These are phyloP conservation scores for Phaffia tasmanica DNA, from an alignment of 768 basidiomycete genomes.

Conservation along the genomic window DNA sequence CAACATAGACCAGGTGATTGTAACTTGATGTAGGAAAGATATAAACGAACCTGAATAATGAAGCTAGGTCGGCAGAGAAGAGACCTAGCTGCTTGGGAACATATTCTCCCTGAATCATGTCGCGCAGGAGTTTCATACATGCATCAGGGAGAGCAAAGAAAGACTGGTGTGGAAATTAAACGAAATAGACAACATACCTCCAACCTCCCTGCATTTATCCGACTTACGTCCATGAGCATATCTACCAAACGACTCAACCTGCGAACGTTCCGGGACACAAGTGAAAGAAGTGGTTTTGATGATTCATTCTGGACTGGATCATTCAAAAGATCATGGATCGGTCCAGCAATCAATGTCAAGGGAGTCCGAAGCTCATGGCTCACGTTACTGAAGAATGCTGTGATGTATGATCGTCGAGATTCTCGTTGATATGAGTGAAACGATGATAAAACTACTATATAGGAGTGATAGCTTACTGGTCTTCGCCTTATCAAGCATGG, in stretches of 20 bases:
- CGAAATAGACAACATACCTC: not conserved
- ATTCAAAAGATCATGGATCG: slow-evolving; percentile 29
- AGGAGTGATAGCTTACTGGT: not conserved
- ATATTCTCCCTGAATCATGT: slow-evolving; percentile 37
- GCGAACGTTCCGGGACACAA: slow-evolving; percentile 36
- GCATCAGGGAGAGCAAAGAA: not conserved
- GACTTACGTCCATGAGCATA: slow-evolving; percentile 38
- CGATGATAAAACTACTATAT: too few species aligned
- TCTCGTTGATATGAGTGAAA: too few species aligned
- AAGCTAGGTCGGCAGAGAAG: slow-evolving; percentile 37
- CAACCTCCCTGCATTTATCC: not conserved
- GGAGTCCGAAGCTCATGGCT: slow-evolving; percentile 34
- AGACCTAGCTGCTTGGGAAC: slow-evolving; percentile 37
- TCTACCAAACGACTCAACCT: slow-evolving; percentile 39
- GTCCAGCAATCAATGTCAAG: slow-evolving; percentile 33
- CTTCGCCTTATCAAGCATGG: not conserved
- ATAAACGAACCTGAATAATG: slow-evolving; percentile 32
- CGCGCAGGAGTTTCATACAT: slow-evolving; percentile 35
- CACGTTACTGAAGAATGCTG: slow-evolving; percentile 32
- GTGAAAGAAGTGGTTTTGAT: slow-evolving; percentile 28
- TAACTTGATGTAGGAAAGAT: not conserved
- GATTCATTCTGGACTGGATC: slow-evolving; percentile 19
- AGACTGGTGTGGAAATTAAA: not conserved
- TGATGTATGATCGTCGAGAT: slow-evolving; percentile 11
- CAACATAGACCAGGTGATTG: not conserved